Percentiles rank a stretch among this genome's conserved stretches.
phyloP scores from a whole-genome alignment of 106 monocot species.

The Posidonia australis region DNA sequence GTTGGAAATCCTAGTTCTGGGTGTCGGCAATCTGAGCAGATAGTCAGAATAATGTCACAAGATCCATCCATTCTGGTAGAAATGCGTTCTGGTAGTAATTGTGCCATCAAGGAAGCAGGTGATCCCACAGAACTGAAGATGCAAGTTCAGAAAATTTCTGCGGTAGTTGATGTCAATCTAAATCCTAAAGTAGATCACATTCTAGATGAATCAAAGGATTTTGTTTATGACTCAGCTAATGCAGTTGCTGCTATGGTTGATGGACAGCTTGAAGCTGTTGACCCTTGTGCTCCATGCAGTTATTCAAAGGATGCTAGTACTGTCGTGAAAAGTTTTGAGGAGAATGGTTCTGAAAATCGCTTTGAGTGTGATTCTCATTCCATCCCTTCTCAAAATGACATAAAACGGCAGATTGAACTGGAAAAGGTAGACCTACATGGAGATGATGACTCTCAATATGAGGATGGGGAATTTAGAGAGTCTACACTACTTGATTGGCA shows the following conservation, averaged over 20 bases:
- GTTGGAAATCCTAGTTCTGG: not conserved
- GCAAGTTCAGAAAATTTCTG: constrained; percentile 1
- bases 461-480: constrained; percentile 94
- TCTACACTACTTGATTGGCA: constrained; percentile 38
- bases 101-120: not conserved
- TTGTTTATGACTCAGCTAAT: not conserved
- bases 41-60: not conserved
- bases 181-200: not conserved
- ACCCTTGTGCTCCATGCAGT: constrained; percentile 5
- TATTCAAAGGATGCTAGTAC: not conserved
- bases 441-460: constrained; percentile 84
- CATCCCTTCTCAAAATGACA: constrained; percentile 27
- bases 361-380: constrained; percentile 11
- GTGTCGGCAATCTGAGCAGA: not conserved
- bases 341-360: constrained; percentile 19
- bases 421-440: constrained; percentile 34
- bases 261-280: not conserved
- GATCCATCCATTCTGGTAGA: not conserved
- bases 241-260: not conserved
- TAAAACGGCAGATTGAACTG: constrained; percentile 20
- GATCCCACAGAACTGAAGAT: not conserved
- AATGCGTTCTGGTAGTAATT: not conserved
- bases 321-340: constrained; percentile 6
- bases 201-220: constrained; percentile 1
- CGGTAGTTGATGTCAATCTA: not conserved